Percentiles rank a stretch among this genome's conserved stretches.
phyloP scores from a whole-genome alignment of 805 yeast genomes.

The Pichia ethanolica region DNA sequence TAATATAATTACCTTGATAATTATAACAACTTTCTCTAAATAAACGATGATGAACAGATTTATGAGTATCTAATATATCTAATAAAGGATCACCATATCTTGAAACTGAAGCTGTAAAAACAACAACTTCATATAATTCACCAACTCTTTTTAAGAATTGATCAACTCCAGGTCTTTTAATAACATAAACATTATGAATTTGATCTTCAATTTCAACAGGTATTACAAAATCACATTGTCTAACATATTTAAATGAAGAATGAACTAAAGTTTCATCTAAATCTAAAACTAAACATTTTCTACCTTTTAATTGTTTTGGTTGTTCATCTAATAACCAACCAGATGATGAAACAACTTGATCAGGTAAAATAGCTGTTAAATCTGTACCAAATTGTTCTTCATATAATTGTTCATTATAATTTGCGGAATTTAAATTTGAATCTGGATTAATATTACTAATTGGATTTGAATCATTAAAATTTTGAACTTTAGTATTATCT shows the following conservation, averaged over 20 bases:
- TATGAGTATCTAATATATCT: constrained; percentile 74
- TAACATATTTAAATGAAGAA: constrained; percentile 83
- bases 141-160: constrained; percentile 82
- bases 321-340: constrained; percentile 61
- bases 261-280: constrained; percentile 96
- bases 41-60: constrained; percentile 78
- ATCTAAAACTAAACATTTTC: constrained; percentile 86
- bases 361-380: constrained; percentile 59
- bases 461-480: not conserved
- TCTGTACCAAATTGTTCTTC: constrained; percentile 35
- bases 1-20: constrained; percentile 91
- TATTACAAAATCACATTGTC: constrained; percentile 92
- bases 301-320: constrained; percentile 40
- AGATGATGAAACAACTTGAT: constrained; percentile 55
- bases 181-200: constrained; percentile 89
- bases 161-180: constrained; percentile 97
- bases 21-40: constrained; percentile 92
- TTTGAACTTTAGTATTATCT: not conserved
- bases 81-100: constrained; percentile 94
- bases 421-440: constrained; percentile 2
- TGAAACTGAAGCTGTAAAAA: constrained; percentile 92
- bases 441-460: constrained; percentile 4
- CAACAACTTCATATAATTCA: constrained; percentile 85
- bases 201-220: constrained; percentile 96
- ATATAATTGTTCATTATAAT: constrained; percentile 17